Base-by-base conservation (phyloP, 2,329 filamentous ascomycete genomes). In the Anisogramma anomala region DNA sequence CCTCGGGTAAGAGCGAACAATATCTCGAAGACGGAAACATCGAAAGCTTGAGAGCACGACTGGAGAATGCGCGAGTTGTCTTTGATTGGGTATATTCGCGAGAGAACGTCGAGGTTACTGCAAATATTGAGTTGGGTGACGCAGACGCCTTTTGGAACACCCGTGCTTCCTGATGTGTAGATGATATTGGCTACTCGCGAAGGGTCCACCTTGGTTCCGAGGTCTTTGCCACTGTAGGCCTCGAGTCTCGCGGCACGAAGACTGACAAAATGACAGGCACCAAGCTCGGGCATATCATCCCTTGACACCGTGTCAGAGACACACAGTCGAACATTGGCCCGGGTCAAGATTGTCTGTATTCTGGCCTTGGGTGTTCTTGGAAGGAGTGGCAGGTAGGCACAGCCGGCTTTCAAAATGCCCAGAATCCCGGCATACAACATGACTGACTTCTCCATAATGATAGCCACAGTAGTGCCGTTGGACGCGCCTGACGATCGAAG, bases 1-100 rank as follows among this genome's bases (percentile, higher is more conserved):
- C 85, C 85, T 25, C 71, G 69, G 34, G 74, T 72, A 82, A 86
- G 93, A 0, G 85, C 68, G 52, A 85, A 93, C 56, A 94, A 89
- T 11, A 93, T 88, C 53, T 94, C 87, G 55, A 93, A 93, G 0
- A 93, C 82, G 0, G 85, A 93, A 2, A 93, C 79, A 53, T 93
- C 84, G 54, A 93, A 94, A 0, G 81, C 82, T 53, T 87, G 83
- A 0, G 84, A 89, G 53, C 83, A 93, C 2, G 83, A 77, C 58
- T 94, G 87, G 0, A 94, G 65, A 23, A 94, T 65, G n/a, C 77
- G 72, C 1, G 77, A 72, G 1, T 59, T 51, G 1, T 51, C 51
- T 1, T 61, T 54, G 0, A 64, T 62, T 0, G 83, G 82, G 53
- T 93, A 94, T 0, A 84, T 62, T 3, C 67, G 62, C 2, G 70